A percentile compares a stretch with the other conserved stretches of the same genome.
Conservation (phyloP, 1,284 basidiomycete species). For the Flammula alnicola region DNA sequence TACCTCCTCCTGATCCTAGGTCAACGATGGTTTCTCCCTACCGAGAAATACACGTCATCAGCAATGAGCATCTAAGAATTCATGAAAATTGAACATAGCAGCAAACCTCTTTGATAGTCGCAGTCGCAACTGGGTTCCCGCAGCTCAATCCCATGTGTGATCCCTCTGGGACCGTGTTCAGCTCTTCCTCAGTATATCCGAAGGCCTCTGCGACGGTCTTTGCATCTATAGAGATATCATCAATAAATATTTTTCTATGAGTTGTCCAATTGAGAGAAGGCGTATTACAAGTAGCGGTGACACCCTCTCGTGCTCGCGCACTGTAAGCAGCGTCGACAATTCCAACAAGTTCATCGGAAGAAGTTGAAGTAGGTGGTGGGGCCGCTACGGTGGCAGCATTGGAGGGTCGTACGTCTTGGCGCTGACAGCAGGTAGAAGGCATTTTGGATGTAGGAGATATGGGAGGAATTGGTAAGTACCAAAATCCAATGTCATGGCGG, state of each 20-base stretch:
- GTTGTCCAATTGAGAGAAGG: not conserved
- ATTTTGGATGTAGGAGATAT: too few relatives aligned
- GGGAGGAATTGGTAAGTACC: too few relatives aligned
- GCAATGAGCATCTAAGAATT: not conserved
- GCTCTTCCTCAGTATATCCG: slow-evolving; percentile 48
- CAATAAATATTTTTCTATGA: not conserved
- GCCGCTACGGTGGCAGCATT: too few relatives aligned
- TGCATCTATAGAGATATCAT: slow-evolving; percentile 23
- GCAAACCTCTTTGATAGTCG: slow-evolving; percentile 45
- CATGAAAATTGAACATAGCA: not conserved
- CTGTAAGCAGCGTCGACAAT: slow-evolving; percentile 29
- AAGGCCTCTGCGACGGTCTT: slow-evolving; percentile 43
- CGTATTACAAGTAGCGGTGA: slow-evolving; percentile 22
- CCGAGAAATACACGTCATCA: not conserved
- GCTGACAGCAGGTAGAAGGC: too few relatives aligned
- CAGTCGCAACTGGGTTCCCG: slow-evolving; percentile 51
- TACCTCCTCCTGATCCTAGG: slow-evolving; percentile 58
- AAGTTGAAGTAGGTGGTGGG: too few relatives aligned
- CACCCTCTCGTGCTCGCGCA: slow-evolving; percentile 23
- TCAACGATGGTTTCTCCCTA: slow-evolving; percentile 60
- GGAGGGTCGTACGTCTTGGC: too few relatives aligned
- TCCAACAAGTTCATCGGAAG: slow-evolving; percentile 9
- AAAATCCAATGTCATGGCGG: too few relatives aligned
- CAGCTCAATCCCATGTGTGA: slow-evolving; percentile 53
- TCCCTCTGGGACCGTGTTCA: slow-evolving; percentile 43